Base-by-base conservation (phyloP, 768 basidiomycete species). In the Rickenella mellea region DNA sequence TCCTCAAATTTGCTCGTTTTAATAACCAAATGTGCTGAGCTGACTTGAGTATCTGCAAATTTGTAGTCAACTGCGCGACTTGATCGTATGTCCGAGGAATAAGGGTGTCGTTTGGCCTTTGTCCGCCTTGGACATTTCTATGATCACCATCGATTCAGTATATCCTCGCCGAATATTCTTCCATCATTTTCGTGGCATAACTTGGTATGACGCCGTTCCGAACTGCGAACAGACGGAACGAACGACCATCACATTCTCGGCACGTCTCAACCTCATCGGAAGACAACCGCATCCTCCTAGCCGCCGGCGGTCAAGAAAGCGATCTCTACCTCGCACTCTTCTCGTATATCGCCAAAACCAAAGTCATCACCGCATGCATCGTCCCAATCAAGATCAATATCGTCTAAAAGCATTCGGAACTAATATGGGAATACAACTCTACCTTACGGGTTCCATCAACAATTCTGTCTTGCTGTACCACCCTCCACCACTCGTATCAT, bases 281-380 rank as follows among this genome's bases (percentile, higher is more conserved):
- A n/a, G 73, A 61, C 25, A 64, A 69, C 0, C 63, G 73, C 38
- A 69, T 74, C 28, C 69, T 86, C n/a, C 63, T 84, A n/a, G 83
- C 83, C 25, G 81, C 78, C 12, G 83, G 83, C 48, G 83, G 83
- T 4, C 81, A 82, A 53, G 76, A 81, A 4, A 74, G 80, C 2
- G 80, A 86, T 53, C 68, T 86, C 3, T 75, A 84, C 48, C 62
- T 86, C 9, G 81, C 80, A 50, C 60, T 72, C 48, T 36, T 19
- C 33, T 22, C 19, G 9, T 10, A 10, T 17, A 10, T 9, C 33
- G n/a, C n/a, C n/a, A n/a, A 8, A 36, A 3, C 15, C 33, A 6
- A 19, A 8, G 3, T 11, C 9, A 10, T 12, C 33, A 12, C 14
- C 6, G 15, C 5, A 33, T 21, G 9, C 33, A 36, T 3, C 33